Evolutionary conservation across 2,329 filamentous ascomycete genomes (phyloP), one percentile per base, ranked within the genome.

Genomic region (Fusarium sp.): DNA sequence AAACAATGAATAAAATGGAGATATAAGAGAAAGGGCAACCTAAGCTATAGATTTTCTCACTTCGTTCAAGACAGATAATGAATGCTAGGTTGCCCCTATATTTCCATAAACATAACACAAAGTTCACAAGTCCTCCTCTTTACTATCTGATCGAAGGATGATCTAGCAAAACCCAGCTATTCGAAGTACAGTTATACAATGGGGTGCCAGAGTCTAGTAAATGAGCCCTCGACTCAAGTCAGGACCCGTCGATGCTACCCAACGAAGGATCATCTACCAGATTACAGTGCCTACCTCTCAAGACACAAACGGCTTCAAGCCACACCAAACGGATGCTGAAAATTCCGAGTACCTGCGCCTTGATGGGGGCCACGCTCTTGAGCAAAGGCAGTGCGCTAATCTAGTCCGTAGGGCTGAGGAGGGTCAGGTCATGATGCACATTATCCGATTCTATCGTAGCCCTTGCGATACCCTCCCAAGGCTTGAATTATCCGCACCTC

Each of bases 21-120:
- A 24, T 20, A 4, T 0, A 11, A 26, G 24, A 34, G 12, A 34
- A 24, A 20, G 0, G 12, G n/a, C 0, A 10, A 11, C 8, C 13
- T 5, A 20, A 11, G 8, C 4, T 51, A 15, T 34, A 52, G 6
- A 10, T 11, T 34, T 24, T 20, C 30, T 51, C 17, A 15, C 4
- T 22, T 24, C n/a, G 3, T 34, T 48, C 10, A n/a, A 30, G 13
- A 22, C 13, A 22, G 18, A 22, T 11, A 17, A 4, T 12, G 20
- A 30, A 20, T 51, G 22, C 17, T 24, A 24, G 48, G 6, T 51
- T 24, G 22, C 28, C 28, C 28, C 15, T 24, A 24, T 7, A 2
- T 32, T 24, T 51, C 12, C 22, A 14, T 13, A 34, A 51, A 34
- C 13, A 3, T 9, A 34, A 4, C 8, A 20, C 17, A 3, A 20